Evolutionary conservation across 2,329 filamentous ascomycete species (phyloP).

Genomic region (Hortaea sp.): DNA sequence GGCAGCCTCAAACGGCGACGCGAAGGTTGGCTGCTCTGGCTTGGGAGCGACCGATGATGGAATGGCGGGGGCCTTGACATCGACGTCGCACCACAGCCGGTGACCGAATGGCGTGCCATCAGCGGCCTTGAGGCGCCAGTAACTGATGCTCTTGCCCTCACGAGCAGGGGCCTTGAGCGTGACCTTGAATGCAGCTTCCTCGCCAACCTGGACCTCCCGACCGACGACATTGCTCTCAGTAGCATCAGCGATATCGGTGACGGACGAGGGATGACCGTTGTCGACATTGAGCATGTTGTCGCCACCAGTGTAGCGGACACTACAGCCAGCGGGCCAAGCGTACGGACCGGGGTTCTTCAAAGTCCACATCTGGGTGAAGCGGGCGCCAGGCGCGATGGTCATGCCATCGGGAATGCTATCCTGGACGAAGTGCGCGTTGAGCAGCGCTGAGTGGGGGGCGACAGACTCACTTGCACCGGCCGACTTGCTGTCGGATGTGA

Average conservation of each 20-base stretch:
- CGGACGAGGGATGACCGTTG: slow-evolving; percentile 65
- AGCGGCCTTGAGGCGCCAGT: slow-evolving; percentile 84
- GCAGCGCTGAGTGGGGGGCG: slow-evolving; percentile 26
- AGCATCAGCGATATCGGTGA: slow-evolving; percentile 64
- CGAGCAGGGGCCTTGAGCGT: slow-evolving; percentile 70
- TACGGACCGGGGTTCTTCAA: slow-evolving; percentile 72
- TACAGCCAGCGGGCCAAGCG: slow-evolving; percentile 81
- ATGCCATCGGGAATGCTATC: slow-evolving; percentile 76
- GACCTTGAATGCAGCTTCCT: slow-evolving; percentile 72
- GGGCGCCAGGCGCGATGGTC: slow-evolving; percentile 55
- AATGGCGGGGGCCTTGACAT: slow-evolving; percentile 38
- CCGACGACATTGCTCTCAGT: slow-evolving; percentile 73
- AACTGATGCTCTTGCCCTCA: slow-evolving; percentile 74
- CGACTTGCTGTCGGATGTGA: slow-evolving; percentile 10
- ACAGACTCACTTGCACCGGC: slow-evolving; percentile 4
- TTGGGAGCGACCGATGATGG: neutral
- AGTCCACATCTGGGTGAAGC: slow-evolving; percentile 86
- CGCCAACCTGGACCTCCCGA: slow-evolving; percentile 58
- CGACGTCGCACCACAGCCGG: slow-evolving; percentile 88
- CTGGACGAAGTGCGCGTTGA: slow-evolving; percentile 60
- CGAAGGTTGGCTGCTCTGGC: neutral
- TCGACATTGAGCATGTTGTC: slow-evolving; percentile 95
- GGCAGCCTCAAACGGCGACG: neutral
- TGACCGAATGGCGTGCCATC: slow-evolving; percentile 80
- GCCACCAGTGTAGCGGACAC: slow-evolving; percentile 82